Evolutionary conservation across 2,329 filamentous ascomycete species (phyloP), one percentile per base, ranked within the genome.

Genomic region (Neopestalotiopsis clavispora): DNA sequence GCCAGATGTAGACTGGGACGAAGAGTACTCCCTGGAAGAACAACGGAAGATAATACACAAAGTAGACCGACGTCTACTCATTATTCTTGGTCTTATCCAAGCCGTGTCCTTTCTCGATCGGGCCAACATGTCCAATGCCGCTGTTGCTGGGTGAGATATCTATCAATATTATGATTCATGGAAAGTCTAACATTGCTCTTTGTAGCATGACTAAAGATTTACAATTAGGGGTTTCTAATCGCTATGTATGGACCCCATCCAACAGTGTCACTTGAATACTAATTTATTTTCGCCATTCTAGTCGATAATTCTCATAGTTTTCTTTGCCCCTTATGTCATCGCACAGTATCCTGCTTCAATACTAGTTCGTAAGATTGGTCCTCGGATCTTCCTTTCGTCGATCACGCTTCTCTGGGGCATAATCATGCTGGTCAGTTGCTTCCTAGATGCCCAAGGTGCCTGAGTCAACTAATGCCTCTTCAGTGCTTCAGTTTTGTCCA

Each of bases 11-110:
- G 52, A 57, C 14, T n/a, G 6, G n/a, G 52, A 57, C 23, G 52
- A 57, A 28, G 52, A 57, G 13, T 57, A n/a, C 52, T 9, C n/a
- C 14, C 13, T 57, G 17, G 7, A 7, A n/a, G 52, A 57, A 57
- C 52, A 57, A 28, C 7, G 52, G 7, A 57, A 57, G 52, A 57
- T 57, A n/a, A 28, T 57, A n/a, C 52, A 57, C 52, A 57, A 57
- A 57, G 52, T 57, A 4, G 52, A 57, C 52, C 52, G 23, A 14
- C 52, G 52, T 28, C 14, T 57, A 28, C 23, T 57, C n/a, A 57
- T 57, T 6, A 28, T 57, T 28, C 52, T 57, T 14, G 52, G 52
- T n/a, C 7, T 57, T 7, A 57, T 57, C 6, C 52, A 57, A 14
- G 52, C 52, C 14, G 52, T 57, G 7, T 57, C 52, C 17, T 57